These are phyloP conservation scores for Cytospora chrysosperma DNA, from an alignment of 2,329 filamentous ascomycete genomes.

Conservation along the genomic window DNA sequence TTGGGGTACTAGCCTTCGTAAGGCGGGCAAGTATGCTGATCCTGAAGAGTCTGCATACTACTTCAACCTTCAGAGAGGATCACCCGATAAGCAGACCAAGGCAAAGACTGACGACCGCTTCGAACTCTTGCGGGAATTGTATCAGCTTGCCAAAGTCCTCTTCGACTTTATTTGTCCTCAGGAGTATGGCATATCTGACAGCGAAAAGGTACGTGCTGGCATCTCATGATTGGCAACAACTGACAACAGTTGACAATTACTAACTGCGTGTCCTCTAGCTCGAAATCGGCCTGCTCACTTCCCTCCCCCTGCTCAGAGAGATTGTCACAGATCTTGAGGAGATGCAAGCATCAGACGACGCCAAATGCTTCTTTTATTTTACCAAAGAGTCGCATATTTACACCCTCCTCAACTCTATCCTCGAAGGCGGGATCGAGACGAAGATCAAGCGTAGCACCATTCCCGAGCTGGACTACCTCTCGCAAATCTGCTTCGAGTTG, in stretches of 20 bases:
- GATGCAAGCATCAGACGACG: constrained; percentile 90
- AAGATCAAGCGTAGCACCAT: constrained; percentile 96
- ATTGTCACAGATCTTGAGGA: constrained; percentile 97
- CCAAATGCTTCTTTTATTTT: constrained; percentile 98
- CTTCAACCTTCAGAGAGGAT: constrained; percentile 83
- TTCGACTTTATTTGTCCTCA: constrained; percentile 99
- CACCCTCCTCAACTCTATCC: constrained; percentile 93
- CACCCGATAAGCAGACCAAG: constrained; percentile 63
- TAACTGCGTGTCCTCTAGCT: constrained; percentile 45
- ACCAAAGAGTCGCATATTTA: constrained; percentile 99
- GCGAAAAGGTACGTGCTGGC: constrained; percentile 64
- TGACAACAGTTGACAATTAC: not conserved
- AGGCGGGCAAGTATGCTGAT: constrained; percentile 54
- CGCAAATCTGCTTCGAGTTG: constrained; percentile 95
- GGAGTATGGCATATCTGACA: constrained; percentile 94
- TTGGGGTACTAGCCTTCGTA: constrained; percentile 54
- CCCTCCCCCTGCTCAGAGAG: constrained; percentile 88
- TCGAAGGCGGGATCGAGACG: constrained; percentile 93
- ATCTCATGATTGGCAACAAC: not conserved
- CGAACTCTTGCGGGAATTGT: constrained; percentile 86
- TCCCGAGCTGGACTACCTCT: constrained; percentile 94
- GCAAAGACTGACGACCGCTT: constrained; percentile 82
- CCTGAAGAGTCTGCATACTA: constrained; percentile 60
- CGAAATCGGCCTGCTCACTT: constrained; percentile 95
- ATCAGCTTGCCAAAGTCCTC: constrained; percentile 87